Percentiles rank a stretch among this genome's conserved stretches.
Conservation (phyloP, 2,329 filamentous ascomycete genomes). For the Paraconiothyrium sp. region DNA sequence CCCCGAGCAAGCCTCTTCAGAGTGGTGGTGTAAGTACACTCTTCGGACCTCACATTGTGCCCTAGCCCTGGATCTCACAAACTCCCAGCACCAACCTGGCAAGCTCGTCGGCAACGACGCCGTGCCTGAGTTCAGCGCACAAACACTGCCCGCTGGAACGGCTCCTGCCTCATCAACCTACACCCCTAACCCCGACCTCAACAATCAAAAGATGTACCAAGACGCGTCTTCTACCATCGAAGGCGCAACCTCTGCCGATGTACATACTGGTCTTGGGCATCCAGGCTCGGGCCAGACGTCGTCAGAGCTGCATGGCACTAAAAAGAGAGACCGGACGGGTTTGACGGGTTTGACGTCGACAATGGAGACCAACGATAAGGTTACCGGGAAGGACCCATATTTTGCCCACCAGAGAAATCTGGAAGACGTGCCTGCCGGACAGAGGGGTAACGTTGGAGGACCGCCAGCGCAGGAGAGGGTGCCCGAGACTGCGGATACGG, state of each 20-base stretch:
- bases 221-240: conserved; percentile 56
- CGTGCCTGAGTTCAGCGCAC: conserved; percentile 69
- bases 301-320: conserved; percentile 58
- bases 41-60: not conserved
- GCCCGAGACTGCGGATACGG: conserved; percentile 38
- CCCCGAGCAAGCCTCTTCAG: not conserved
- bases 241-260: conserved; percentile 62
- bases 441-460: conserved; percentile 37
- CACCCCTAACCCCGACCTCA: conserved; percentile 55
- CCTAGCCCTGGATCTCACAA: conserved; percentile 6
- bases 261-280: conserved; percentile 62
- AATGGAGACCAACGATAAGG: conserved; percentile 15
- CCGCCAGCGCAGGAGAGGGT: conserved; percentile 44
- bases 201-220: conserved; percentile 53
- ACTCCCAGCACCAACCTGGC: conserved; percentile 68
- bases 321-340: conserved; percentile 58
- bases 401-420: conserved; percentile 47
- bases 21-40: not conserved
- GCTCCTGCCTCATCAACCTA: conserved; percentile 64
- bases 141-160: conserved; percentile 69
- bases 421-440: conserved; percentile 45
- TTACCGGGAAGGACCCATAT: conserved; percentile 40
- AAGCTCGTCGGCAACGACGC: conserved; percentile 66
- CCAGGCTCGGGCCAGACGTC: conserved; percentile 60
- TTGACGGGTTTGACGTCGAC: conserved; percentile 52